Base-by-base conservation (phyloP, 1,139 yeast genomes). In the Geotrichum fermentans region DNA sequence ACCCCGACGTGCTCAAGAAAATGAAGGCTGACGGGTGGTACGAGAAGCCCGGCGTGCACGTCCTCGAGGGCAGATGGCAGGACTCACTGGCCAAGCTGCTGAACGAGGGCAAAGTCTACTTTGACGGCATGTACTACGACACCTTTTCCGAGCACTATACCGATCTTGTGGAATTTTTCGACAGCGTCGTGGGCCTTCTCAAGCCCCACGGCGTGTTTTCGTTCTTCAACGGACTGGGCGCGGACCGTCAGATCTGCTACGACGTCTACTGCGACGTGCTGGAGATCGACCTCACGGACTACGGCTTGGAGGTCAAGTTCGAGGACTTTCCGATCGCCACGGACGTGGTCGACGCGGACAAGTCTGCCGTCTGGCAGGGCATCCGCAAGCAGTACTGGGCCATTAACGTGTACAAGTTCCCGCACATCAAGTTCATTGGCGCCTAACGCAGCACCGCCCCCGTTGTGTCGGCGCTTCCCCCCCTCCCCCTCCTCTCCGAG, bases 221-320 rank as follows among this genome's bases (percentile, higher is more conserved):
- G 1, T 90, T 88, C 64, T 90, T 90, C 73, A 90, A 90, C 61
- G 97, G 97, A 0, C 73, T 90, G 34, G 97, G 97, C n/a, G 97
- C 97, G 5, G 97, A 90, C 61, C 75, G 97, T 61, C 80, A 84
- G 62, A 78, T 89, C 10, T 79, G 90, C 52, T 90, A 90, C 65
- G 96, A 90, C 60, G 97, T 90, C 13, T 90, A 90, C 71, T 82
- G 79, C 62, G 77, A 80, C 59, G 81, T 90, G 54, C 95, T 87
- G 5, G 87, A 82, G 57, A 68, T 88, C 51, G 97, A 90, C 63
- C 73, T 90, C 58, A 73, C 73, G 45, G 86, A 84, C 59, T 89
- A 84, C 62, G 97, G 97, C 2, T 70, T 90, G 60, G 60, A 71
- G 36, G 80, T 86, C 52, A 64, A 69, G 11, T 88, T 73, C 65